These are phyloP conservation scores for Agastache rugosa DNA, from an alignment of 257 asterid genomes.

Conservation along the genomic window DNA sequence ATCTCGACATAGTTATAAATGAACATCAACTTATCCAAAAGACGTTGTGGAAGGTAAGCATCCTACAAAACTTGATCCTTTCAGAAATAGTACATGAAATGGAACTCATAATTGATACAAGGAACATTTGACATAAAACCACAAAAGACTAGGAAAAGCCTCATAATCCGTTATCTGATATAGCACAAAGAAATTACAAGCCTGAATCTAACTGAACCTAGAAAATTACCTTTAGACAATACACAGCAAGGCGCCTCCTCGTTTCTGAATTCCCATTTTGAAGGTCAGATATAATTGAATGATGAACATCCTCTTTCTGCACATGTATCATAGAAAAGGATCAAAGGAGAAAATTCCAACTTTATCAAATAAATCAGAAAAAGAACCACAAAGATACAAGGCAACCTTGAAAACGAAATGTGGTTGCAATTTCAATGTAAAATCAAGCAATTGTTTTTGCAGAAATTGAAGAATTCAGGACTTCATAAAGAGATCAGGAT, in stretches of 20 bases:
- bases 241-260: constrained; percentile 95
- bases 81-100: constrained; percentile 35
- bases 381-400: not conserved
- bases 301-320: constrained; percentile 99
- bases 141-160: constrained; percentile 15
- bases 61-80: constrained; percentile 57
- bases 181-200: constrained; percentile 20
- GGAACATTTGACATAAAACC: not conserved
- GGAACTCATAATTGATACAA: constrained; percentile 11
- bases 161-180: constrained; percentile 15
- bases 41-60: constrained; percentile 99
- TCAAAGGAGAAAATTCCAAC: constrained; percentile 29
- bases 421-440: constrained; percentile 24
- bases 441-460: not conserved
- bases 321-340: constrained; percentile 24
- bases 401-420: constrained; percentile 25
- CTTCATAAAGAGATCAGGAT: not conserved
- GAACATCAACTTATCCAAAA: constrained; percentile 93
- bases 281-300: constrained; percentile 96
- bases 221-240: constrained; percentile 82
- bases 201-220: constrained; percentile 23
- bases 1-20: constrained; percentile 96
- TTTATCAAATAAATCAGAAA: constrained; percentile 14
- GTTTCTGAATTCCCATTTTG: constrained; percentile 97
- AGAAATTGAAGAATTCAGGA: constrained; percentile 12